A percentile compares a stretch with the other conserved stretches of the same genome.
phyloP scores from a whole-genome alignment of 805 yeast species.

The Wickerhamiella domercqiae region DNA sequence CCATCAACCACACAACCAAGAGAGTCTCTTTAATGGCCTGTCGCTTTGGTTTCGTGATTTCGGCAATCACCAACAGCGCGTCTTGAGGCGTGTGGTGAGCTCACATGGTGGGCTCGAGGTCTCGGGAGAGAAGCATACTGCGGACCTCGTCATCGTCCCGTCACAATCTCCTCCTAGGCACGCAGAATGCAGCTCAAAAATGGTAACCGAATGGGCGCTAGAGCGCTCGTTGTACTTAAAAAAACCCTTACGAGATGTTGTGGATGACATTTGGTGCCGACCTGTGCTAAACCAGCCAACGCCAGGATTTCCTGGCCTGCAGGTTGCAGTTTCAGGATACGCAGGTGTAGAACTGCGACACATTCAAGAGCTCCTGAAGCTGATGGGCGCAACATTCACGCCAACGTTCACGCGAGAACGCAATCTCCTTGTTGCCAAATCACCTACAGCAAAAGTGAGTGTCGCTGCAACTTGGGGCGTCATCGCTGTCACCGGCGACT shows the following conservation, averaged over 20 bases:
- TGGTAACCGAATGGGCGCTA: slow-evolving; percentile 67
- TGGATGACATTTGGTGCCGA: slow-evolving; percentile 46
- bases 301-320: slow-evolving; percentile 18
- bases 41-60: slow-evolving; percentile 33
- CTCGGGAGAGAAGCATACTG: too few species aligned
- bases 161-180: too few species aligned
- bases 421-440: slow-evolving; percentile 35
- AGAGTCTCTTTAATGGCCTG: slow-evolving; percentile 28
- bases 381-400: slow-evolving; percentile 37
- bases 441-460: slow-evolving; percentile 19
- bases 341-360: slow-evolving; percentile 64
- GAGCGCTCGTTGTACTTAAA: slow-evolving; percentile 57
- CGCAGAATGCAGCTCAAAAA: too few species aligned
- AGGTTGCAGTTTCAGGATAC: slow-evolving; percentile 53
- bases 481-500: slow-evolving; percentile 24
- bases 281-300: slow-evolving; percentile 22
- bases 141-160: too few species aligned
- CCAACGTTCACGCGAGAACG: slow-evolving; percentile 35
- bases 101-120: slow-evolving; percentile 40
- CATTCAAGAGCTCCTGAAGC: slow-evolving; percentile 42
- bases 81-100: slow-evolving; percentile 29
- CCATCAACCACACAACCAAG: too few species aligned
- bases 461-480: slow-evolving; percentile 25
- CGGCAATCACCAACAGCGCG: slow-evolving; percentile 24
- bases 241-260: slow-evolving; percentile 25